phyloP scores from a whole-genome alignment of 306 rosid genomes.

The Leucaena leucocephala region DNA sequence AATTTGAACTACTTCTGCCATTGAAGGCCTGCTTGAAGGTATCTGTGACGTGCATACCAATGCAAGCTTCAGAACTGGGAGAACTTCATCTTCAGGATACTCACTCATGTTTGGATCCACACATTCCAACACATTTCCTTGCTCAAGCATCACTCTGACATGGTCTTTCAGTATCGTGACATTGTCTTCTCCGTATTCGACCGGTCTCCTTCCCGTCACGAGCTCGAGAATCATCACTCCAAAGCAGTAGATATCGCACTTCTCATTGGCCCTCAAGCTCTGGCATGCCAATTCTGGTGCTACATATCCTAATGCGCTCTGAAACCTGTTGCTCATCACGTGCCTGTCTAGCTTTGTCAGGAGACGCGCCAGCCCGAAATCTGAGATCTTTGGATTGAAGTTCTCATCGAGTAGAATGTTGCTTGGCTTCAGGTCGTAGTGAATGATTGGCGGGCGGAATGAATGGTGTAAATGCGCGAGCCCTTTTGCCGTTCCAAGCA shows the following conservation, averaged over 20 bases:
- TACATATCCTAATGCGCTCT: conserved; percentile 74
- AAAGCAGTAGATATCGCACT: conserved; percentile 79
- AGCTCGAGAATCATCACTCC: conserved; percentile 80
- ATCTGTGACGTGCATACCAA: conserved; percentile 81
- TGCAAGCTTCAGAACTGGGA: conserved; percentile 78
- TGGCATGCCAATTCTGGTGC: conserved; percentile 90
- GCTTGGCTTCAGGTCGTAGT: conserved; percentile 83
- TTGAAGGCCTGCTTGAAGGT: conserved; percentile 84
- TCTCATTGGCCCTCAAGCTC: conserved; percentile 80
- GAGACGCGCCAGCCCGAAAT: conserved; percentile 74
- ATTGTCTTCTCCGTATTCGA: conserved; percentile 85
- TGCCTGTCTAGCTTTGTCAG: conserved; percentile 66
- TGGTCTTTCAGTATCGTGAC: conserved; percentile 74
- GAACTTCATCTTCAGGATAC: conserved; percentile 75
- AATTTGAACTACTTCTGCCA: conserved; percentile 86
- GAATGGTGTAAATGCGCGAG: conserved; percentile 79
- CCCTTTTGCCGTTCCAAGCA: conserved; percentile 80
- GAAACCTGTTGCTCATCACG: conserved; percentile 69
- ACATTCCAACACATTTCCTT: conserved; percentile 75
- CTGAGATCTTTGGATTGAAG: conserved; percentile 65
- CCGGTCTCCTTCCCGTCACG: conserved; percentile 83
- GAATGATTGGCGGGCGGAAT: conserved; percentile 65
- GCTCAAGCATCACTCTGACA: conserved; percentile 71
- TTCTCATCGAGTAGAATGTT: conserved; percentile 75
- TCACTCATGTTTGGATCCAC: conserved; percentile 69